These are phyloP conservation scores for Coccomyxa sp. DNA, from an alignment of 139 green algal genomes.

Conservation along the genomic window DNA sequence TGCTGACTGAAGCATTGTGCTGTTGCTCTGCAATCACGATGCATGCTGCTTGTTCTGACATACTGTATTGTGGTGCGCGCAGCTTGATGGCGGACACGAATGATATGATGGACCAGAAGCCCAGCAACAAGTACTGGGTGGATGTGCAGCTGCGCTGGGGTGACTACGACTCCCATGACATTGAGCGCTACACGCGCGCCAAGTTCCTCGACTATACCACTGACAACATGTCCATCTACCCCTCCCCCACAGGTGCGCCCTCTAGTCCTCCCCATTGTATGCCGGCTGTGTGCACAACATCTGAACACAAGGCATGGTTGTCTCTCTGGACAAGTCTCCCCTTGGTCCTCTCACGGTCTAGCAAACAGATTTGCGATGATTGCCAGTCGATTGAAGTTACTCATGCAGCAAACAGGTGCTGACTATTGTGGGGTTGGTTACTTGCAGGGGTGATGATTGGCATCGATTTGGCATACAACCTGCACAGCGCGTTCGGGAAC, in stretches of 20 bases:
- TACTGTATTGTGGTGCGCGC: no score
- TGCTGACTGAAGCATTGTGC: not conserved
- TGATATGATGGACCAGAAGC: constrained; percentile 94
- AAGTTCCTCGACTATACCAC: constrained; percentile 99
- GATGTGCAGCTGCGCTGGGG: constrained; percentile 95
- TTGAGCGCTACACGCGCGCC: constrained; percentile 96
- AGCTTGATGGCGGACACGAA: constrained; percentile 91
- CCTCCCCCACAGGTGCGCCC: constrained; percentile 69
- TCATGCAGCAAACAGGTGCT: no score
- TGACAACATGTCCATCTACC: constrained; percentile 99
- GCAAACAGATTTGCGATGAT: no score
- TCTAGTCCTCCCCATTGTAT: not conserved
- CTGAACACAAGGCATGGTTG: no score
- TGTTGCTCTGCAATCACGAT: not conserved
- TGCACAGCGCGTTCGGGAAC: constrained; percentile 95
- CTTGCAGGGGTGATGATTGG: constrained; percentile 89
- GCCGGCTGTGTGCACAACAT: no score
- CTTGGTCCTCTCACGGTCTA: no score
- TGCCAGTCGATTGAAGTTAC: no score
- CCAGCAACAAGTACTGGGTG: constrained; percentile 99
- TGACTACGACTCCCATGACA: constrained; percentile 98
- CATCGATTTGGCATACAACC: constrained; percentile 98
- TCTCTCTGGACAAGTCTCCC: no score
- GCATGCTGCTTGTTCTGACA: no score
- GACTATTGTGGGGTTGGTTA: no score